Evolutionary conservation across 352 stramenopile genomes (phyloP).

Genomic region (Globisporangium cylindrosporum): DNA sequence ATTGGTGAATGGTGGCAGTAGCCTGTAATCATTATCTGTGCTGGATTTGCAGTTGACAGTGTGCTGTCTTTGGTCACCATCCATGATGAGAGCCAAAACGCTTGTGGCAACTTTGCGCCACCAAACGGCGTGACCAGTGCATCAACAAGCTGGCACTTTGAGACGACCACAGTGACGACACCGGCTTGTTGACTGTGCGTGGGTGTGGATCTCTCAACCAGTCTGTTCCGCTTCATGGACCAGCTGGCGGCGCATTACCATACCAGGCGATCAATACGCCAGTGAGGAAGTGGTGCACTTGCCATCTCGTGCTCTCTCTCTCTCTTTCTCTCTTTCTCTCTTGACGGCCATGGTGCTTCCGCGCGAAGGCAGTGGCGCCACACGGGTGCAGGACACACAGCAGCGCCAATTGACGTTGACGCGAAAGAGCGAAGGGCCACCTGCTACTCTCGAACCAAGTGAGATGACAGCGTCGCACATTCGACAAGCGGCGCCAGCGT

Average conservation of each 20-base stretch:
- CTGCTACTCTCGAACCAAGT: neutral
- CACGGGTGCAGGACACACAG: neutral
- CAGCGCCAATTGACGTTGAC: neutral
- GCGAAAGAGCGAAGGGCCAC: neutral
- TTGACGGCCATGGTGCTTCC: neutral
- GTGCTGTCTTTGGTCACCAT: neutral
- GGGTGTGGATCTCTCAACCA: too few species aligned
- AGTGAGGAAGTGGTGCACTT: neutral
- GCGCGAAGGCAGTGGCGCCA: neutral
- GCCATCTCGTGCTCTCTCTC: neutral
- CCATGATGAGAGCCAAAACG: neutral
- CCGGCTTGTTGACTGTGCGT: neutral
- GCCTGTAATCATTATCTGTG: neutral
- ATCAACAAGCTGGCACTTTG: neutral
- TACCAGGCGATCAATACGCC: neutral
- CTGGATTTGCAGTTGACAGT: neutral
- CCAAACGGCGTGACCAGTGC: neutral
- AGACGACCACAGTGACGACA: neutral
- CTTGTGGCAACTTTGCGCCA: neutral
- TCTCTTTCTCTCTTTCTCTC: neutral
- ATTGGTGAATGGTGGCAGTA: neutral
- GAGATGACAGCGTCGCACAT: neutral
- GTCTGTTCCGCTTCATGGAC: too few species aligned
- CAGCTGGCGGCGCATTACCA: too few species aligned
- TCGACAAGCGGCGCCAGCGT: neutral